phyloP scores from a whole-genome alignment of 768 basidiomycete species.

The Suillus spraguei region DNA sequence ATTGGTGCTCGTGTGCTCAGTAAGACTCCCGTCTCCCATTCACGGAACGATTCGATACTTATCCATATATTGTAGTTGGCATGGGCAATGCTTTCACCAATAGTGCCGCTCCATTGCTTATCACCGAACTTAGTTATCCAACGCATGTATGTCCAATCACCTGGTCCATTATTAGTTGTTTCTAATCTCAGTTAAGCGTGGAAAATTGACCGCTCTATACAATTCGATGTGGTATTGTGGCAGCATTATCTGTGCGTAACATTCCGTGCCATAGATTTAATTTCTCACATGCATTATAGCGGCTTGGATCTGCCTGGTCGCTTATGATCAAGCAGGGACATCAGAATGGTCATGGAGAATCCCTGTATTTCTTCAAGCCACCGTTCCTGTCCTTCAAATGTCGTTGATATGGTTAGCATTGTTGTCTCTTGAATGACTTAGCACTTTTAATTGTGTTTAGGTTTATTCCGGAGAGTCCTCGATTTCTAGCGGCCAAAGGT shows the following conservation, averaged over 20 bases:
- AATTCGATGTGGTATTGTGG: slow-evolving; percentile 80
- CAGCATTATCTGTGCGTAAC: slow-evolving; percentile 51
- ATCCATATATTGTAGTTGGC: slow-evolving; percentile 46
- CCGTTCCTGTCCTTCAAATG: slow-evolving; percentile 59
- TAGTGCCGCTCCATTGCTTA: slow-evolving; percentile 63
- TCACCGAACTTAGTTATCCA: slow-evolving; percentile 71
- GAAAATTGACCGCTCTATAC: slow-evolving; percentile 63
- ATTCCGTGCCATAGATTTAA: background rate
- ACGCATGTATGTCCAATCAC: slow-evolving; percentile 51
- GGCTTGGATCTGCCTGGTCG: slow-evolving; percentile 49
- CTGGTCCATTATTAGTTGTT: background rate
- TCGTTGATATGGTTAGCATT: slow-evolving; percentile 49
- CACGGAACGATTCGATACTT: background rate
- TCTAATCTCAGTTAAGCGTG: slow-evolving; percentile 35
- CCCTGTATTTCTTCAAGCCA: slow-evolving; percentile 64
- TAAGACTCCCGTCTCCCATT: slow-evolving; percentile 2
- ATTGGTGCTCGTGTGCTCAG: slow-evolving; percentile 55
- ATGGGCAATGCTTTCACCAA: slow-evolving; percentile 62
- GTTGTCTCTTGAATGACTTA: background rate
- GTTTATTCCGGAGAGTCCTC: slow-evolving; percentile 70
- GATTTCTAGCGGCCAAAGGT: slow-evolving; percentile 66
- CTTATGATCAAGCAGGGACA: slow-evolving; percentile 37
- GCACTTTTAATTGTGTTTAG: slow-evolving; percentile 28
- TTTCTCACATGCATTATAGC: slow-evolving; percentile 26
- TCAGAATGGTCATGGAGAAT: slow-evolving; percentile 66